Evolutionary conservation across 2,329 filamentous ascomycete genomes (phyloP).

Genomic region (Fonsecaea nubica): DNA sequence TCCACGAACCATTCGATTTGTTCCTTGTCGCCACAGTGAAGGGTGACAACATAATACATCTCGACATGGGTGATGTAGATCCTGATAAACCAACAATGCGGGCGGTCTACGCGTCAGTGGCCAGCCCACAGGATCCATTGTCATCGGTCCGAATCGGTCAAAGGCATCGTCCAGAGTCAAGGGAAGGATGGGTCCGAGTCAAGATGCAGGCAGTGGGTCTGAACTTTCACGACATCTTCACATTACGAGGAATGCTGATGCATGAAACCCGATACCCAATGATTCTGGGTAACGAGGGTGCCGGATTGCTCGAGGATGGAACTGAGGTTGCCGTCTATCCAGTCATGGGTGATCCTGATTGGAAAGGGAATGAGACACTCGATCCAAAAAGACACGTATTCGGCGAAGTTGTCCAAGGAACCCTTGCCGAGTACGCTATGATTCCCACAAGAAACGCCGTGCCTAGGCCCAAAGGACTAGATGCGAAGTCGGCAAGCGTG

Average conservation of each 20-base stretch:
- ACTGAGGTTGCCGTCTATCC: constrained; percentile 32
- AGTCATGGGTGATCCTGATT: constrained; percentile 28
- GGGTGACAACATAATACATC: constrained; percentile 25
- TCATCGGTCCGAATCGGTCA: constrained; percentile 25
- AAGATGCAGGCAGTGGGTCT: constrained; percentile 33
- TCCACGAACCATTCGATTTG: constrained; percentile 32
- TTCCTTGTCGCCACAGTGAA: constrained; percentile 24
- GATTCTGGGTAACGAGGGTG: constrained; percentile 33
- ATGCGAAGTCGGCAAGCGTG: constrained; percentile 28
- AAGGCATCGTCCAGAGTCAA: constrained; percentile 19
- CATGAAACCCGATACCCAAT: constrained; percentile 32
- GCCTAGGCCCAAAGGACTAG: constrained; percentile 23
- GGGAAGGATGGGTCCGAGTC: constrained; percentile 29
- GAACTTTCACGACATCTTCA: constrained; percentile 35
- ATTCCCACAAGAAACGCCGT: constrained; percentile 31
- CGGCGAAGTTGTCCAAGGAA: constrained; percentile 30
- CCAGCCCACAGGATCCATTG: constrained; percentile 24
- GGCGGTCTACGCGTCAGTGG: constrained; percentile 29
- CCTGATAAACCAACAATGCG: constrained; percentile 24
- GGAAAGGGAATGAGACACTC: constrained; percentile 32
- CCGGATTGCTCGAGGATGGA: constrained; percentile 30
- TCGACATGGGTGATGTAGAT: constrained; percentile 30
- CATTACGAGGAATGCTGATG: constrained; percentile 27
- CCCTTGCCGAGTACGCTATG: constrained; percentile 27
- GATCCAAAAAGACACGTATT: constrained; percentile 32